phyloP scores from a whole-genome alignment of 1,284 basidiomycete species.

The Trichosporon coremiiforme region DNA sequence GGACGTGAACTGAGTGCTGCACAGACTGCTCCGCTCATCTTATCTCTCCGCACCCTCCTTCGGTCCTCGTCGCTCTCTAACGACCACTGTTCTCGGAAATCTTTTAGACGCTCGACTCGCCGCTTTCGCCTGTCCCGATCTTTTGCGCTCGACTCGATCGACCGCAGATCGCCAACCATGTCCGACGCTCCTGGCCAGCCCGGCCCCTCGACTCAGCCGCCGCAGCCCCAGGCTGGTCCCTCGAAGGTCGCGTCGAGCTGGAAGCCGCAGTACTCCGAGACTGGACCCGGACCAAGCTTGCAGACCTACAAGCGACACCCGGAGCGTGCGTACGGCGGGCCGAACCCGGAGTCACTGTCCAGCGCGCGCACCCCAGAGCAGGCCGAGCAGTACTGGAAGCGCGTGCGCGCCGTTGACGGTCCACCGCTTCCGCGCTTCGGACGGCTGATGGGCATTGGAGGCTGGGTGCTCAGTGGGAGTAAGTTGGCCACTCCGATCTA shows the following conservation, averaged over 20 bases:
- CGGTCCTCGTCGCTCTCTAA: neutral
- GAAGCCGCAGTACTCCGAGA: constrained; percentile 8
- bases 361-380: neutral
- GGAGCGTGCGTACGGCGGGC: constrained; percentile 27
- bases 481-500: constrained; percentile 26
- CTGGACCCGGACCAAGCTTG: constrained; percentile 7
- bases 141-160: neutral
- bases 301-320: constrained; percentile 21
- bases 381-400: constrained; percentile 22
- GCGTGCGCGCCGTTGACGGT: constrained; percentile 17
- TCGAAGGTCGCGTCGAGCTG: constrained; percentile 1
- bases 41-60: neutral
- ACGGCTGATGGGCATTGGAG: constrained; percentile 33
- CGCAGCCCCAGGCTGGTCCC: neutral
- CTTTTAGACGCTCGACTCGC: neutral
- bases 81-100: neutral
- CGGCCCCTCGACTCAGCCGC: neutral
- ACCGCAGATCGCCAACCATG: neutral
- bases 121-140: neutral
- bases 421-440: constrained; percentile 20
- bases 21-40: neutral
- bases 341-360: neutral
- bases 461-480: constrained; percentile 45
- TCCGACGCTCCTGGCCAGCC: neutral
- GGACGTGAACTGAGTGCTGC: neutral